phyloP scores from a whole-genome alignment of 208 protist genomes.

The Acanthamoeba sp. region DNA sequence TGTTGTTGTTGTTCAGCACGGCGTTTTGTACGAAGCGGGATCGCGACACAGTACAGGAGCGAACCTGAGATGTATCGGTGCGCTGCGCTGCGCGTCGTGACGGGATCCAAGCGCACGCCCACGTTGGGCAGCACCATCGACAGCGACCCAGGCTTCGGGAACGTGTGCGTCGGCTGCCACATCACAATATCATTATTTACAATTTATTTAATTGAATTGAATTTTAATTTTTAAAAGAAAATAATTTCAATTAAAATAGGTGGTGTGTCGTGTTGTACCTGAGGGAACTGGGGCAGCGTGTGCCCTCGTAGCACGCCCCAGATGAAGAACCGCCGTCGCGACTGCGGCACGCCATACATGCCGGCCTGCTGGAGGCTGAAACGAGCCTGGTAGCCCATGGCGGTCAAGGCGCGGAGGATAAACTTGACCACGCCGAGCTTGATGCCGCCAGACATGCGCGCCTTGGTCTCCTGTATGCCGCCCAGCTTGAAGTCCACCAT shows the following conservation, averaged over 20 bases:
- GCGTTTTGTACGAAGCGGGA: too few species aligned
- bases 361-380: constrained; percentile 78
- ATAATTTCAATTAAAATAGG: too few species aligned
- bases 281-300: not conserved
- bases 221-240: too few species aligned
- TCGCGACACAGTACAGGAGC: too few species aligned
- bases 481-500: constrained; percentile 57
- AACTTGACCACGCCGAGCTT: constrained; percentile 46
- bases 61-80: constrained; percentile 3
- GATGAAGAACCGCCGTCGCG: constrained; percentile 73
- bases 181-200: too few species aligned
- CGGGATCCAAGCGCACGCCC: not conserved
- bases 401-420: constrained; percentile 39
- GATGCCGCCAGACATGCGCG: not conserved
- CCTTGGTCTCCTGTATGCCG: not conserved
- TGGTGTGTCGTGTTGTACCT: too few species aligned
- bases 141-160: constrained; percentile 28
- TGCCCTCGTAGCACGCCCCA: constrained; percentile 22
- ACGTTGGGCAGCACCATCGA: constrained; percentile 21
- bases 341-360: constrained; percentile 79
- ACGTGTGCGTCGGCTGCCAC: constrained; percentile 45
- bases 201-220: too few species aligned
- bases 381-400: constrained; percentile 75
- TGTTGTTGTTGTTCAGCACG: too few species aligned
- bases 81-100: not conserved